Conservation (phyloP, 1,139 yeast genomes). For the Hemisphaericaspora xylofermentans region DNA sequence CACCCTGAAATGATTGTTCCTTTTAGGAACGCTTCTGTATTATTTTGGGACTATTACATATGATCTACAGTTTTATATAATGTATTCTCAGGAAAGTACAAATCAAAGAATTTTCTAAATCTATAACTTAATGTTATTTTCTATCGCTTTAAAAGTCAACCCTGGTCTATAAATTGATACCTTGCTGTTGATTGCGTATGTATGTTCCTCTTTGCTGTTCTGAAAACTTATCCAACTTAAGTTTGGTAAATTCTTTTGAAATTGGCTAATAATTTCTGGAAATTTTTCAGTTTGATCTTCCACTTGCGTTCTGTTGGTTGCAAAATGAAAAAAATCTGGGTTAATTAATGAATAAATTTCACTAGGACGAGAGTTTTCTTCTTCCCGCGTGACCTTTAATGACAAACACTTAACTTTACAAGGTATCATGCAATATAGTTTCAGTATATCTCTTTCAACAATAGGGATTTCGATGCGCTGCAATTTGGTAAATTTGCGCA, state of each 20-base stretch:
- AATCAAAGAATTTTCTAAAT: neutral
- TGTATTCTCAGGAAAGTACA: too few relatives aligned
- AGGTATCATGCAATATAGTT: conserved; percentile 8
- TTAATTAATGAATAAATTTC: neutral
- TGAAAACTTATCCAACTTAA: conserved; percentile 13
- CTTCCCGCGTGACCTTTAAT: neutral
- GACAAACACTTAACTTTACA: neutral
- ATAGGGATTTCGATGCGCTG: conserved; percentile 14
- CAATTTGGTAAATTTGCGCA: conserved; percentile 11
- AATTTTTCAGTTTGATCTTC: neutral
- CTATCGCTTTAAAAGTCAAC: conserved; percentile 12
- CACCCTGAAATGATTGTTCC: conserved; percentile 41
- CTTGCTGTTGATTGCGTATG: conserved; percentile 10
- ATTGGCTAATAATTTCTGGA: conserved; percentile 4
- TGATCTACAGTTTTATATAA: conserved; percentile 32
- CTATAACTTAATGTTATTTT: conserved; percentile 9
- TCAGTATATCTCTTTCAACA: conserved; percentile 10
- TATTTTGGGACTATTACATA: conserved; percentile 40
- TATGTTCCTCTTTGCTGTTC: conserved; percentile 10
- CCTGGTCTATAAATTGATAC: conserved; percentile 12
- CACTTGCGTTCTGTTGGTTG: neutral
- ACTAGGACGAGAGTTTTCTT: too few relatives aligned
- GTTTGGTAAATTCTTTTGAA: conserved; percentile 9
- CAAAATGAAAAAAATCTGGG: neutral
- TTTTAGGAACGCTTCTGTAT: conserved; percentile 18